Base-by-base conservation (phyloP, 768 basidiomycete genomes). In the Leccinum disarticulatum region DNA sequence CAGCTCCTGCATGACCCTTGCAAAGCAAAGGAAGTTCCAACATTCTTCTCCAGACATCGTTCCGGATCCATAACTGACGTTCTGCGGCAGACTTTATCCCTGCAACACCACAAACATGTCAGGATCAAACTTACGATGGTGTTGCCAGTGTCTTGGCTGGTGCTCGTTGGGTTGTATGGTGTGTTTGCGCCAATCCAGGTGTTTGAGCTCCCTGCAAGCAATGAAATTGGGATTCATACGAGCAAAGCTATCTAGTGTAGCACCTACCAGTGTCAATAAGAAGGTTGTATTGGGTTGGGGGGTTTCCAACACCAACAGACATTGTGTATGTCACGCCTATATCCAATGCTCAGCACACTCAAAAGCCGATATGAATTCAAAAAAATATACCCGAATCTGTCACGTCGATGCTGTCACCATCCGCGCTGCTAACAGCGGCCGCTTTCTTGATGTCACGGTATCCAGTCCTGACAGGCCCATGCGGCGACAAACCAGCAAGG, bases 121-220 rank as follows among this genome's bases (percentile, higher is more conserved):
- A 38, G 14, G 47, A 41, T 38, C 3, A 13, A 15, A 73, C 77
- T 53, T 61, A 79, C 78, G 51, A 77, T 65, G 25, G 66, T 64
- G 55, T 75, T 68, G 0, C 76, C 74, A 13, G 79, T 81, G 61
- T 64, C 69, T 58, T 76, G 73, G 68, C 79, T 80, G 3, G 83
- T 79, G 51, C 68, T 74, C 1, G 84, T 83, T 22, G 72, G 76
- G 3, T 66, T 73, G 70, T 82, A 87, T 41, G 70, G 56, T 61
- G 74, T 77, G 60, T 67, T 73, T 3, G 84, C 85, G 46, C 84
- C 84, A 36, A 85, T 66, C 85, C 83, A 87, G 17, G 81, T 83
- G 70, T 83, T 82, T 48, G 74, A 81, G 73, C 74, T 79, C 64
- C 72, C 81, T 74, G 49, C 11, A 35, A 11, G 19, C 7, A 31